A percentile compares a stretch with the other conserved stretches of the same genome.
phyloP scores from a whole-genome alignment of 768 basidiomycete species.

The Obba rivulosa region DNA sequence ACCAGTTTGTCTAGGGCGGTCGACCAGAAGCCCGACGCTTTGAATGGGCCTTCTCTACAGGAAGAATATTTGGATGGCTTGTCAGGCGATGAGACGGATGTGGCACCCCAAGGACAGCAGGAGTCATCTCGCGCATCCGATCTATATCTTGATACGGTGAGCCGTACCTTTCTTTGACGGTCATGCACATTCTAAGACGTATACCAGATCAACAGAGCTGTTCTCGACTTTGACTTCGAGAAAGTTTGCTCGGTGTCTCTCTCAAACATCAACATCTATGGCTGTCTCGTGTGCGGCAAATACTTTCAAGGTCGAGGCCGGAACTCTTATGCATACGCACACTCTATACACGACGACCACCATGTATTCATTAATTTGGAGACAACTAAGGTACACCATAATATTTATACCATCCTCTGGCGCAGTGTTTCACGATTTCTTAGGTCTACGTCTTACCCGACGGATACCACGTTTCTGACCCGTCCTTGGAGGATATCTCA shows the following conservation, averaged over 20 bases:
- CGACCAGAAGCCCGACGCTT: no score
- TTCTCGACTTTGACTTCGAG: constrained; percentile 98
- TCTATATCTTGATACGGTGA: constrained; percentile 89
- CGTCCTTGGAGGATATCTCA: constrained; percentile 92
- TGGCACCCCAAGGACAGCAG: constrained; percentile 14
- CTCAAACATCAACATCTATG: constrained; percentile 96
- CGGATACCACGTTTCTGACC: constrained; percentile 94
- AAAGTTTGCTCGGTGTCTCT: constrained; percentile 96
- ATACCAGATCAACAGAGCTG: constrained; percentile 77
- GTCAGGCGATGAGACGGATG: background rate
- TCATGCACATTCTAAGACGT: constrained; percentile 1
- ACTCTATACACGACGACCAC: constrained; percentile 96
- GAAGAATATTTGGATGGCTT: background rate
- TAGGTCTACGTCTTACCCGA: constrained; percentile 97
- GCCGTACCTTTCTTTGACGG: no score
- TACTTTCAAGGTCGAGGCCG: constrained; percentile 97
- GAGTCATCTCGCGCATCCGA: constrained; percentile 55
- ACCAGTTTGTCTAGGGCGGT: no score
- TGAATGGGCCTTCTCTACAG: background rate
- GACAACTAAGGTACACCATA: constrained; percentile 71
- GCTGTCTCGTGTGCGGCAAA: constrained; percentile 96
- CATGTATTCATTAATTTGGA: constrained; percentile 97
- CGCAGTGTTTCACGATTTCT: constrained; percentile 4
- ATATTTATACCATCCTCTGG: constrained; percentile 12
- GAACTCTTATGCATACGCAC: constrained; percentile 91